Conservation (phyloP, 1,284 basidiomycete genomes). For the Gomphus bonarii region DNA sequence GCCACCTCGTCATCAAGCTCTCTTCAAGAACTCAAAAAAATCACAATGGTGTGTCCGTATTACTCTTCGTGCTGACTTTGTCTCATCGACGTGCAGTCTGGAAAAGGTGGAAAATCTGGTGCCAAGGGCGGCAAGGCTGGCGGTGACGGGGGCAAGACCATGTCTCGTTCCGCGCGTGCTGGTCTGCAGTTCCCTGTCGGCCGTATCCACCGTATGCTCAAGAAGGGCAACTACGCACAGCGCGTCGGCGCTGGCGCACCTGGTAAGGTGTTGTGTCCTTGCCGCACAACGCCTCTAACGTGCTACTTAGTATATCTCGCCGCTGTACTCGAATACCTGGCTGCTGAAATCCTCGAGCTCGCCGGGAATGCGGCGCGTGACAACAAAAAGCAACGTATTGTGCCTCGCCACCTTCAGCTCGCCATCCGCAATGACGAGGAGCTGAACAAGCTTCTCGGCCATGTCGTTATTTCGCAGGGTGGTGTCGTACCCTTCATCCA, state of each 20-base stretch:
- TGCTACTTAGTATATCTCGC: conserved; percentile 54
- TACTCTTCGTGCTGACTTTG: background rate
- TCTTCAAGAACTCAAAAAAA: background rate
- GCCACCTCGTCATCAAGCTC: conserved; percentile 12
- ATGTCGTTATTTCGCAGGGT: conserved; percentile 85
- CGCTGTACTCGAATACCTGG: conserved; percentile 61
- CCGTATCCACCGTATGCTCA: conserved; percentile 75
- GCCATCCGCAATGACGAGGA: conserved; percentile 86
- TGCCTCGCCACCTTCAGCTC: conserved; percentile 83
- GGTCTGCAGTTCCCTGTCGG: conserved; percentile 81
- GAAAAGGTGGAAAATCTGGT: conserved; percentile 34
- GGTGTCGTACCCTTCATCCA: conserved; percentile 76
- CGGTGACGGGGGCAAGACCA: conserved; percentile 38
- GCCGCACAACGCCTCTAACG: background rate
- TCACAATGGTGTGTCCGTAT: background rate
- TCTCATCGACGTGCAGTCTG: conserved; percentile 7
- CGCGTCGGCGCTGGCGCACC: conserved; percentile 65
- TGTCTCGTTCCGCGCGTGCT: conserved; percentile 76
- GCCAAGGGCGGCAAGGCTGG: conserved; percentile 41
- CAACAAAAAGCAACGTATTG: conserved; percentile 84
- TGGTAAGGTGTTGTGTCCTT: conserved; percentile 27
- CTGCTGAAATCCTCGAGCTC: conserved; percentile 69
- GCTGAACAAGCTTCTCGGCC: conserved; percentile 70
- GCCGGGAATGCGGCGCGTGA: conserved; percentile 62
- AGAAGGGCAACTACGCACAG: conserved; percentile 78